Conservation (phyloP, 148 eudicot species). For the Rhododendron kiyosumense region DNA sequence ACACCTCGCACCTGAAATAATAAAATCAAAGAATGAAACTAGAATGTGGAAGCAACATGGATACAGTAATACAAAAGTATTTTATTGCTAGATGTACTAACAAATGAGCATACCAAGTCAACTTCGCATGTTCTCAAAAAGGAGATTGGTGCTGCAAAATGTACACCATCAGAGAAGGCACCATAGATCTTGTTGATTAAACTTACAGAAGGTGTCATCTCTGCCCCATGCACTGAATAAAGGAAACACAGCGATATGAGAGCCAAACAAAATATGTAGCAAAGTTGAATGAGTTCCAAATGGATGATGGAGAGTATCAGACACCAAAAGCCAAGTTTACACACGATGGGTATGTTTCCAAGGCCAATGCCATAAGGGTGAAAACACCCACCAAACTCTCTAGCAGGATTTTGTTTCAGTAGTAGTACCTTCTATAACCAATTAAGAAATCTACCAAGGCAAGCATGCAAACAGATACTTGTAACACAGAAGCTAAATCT, state of each 20-base stretch:
- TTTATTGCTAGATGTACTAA: not conserved
- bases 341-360: not conserved
- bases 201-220: conserved; percentile 50
- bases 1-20: conserved; percentile 62
- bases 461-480: not conserved
- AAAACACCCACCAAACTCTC: not conserved
- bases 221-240: conserved; percentile 12
- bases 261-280: not conserved
- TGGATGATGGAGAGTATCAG: not conserved
- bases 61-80: not conserved
- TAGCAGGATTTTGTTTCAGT: not conserved
- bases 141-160: conserved; percentile 54
- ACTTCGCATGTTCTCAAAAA: conserved; percentile 55
- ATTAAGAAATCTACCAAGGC: not conserved
- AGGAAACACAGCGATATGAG: not conserved
- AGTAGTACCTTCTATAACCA: not conserved
- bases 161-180: conserved; percentile 35
- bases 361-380: not conserved
- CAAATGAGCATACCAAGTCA: conserved; percentile 52
- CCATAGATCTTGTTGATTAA: conserved; percentile 46
- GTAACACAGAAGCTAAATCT: not conserved
- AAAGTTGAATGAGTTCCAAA: not conserved
- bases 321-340: not conserved
- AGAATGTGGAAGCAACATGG: not conserved
- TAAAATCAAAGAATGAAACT: not conserved